Conservation (phyloP, 2,329 filamentous ascomycete species). For the Fusarium solani-melongenae region DNA sequence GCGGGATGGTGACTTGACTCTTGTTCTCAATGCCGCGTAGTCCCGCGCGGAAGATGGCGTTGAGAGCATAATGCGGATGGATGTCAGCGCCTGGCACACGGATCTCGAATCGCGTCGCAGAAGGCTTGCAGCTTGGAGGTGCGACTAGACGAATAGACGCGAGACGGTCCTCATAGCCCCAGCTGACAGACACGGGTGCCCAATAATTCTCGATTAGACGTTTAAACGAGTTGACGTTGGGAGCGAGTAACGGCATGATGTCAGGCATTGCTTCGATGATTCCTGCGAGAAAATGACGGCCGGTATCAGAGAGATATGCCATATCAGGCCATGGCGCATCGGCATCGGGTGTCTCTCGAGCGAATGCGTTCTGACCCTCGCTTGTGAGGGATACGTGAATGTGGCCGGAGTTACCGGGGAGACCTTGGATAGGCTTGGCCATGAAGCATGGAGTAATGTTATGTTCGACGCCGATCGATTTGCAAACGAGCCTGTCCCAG, state of each 20-base stretch:
- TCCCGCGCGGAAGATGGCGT: background rate
- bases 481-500: background rate
- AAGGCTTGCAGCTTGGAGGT: background rate
- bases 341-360: background rate
- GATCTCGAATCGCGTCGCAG: background rate
- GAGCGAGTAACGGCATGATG: background rate
- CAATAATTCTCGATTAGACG: background rate
- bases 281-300: background rate
- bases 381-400: slow-evolving; percentile 13
- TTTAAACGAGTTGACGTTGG: background rate
- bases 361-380: background rate
- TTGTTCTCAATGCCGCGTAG: background rate
- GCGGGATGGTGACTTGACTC: background rate
- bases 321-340: background rate
- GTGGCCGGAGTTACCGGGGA: slow-evolving; percentile 20
- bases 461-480: slow-evolving; percentile 6
- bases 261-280: background rate
- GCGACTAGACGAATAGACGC: background rate
- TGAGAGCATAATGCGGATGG: background rate
- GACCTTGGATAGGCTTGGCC: slow-evolving; percentile 18
- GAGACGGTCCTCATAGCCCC: background rate
- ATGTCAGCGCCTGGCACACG: background rate
- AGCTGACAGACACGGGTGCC: background rate
- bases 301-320: background rate
- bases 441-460: slow-evolving; percentile 19